phyloP scores from a whole-genome alignment of 306 rosid genomes.

The Hippophae tibetana region DNA sequence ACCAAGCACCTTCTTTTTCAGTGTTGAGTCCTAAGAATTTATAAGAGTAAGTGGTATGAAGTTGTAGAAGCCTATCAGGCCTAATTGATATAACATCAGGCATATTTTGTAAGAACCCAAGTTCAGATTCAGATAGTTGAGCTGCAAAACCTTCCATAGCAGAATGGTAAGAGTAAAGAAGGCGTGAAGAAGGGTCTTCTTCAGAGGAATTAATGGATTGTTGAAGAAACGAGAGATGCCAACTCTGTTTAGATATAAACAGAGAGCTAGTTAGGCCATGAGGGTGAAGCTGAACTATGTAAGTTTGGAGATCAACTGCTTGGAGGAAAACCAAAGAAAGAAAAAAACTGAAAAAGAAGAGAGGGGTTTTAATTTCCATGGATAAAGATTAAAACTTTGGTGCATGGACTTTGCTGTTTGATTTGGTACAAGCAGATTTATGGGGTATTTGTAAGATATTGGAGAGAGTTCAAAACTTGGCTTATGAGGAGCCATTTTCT shows the following conservation, averaged over 20 bases:
- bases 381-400: conserved; percentile 14
- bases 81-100: conserved; percentile 67
- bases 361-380: conserved; percentile 45
- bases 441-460: conserved; percentile 74
- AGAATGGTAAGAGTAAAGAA: conserved; percentile 71
- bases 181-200: conserved; percentile 52
- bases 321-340: conserved; percentile 27
- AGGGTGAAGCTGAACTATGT: conserved; percentile 81
- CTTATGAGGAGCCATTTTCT: conserved; percentile 18
- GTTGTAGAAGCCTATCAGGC: conserved; percentile 41
- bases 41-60: conserved; percentile 82
- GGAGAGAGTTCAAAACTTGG: conserved; percentile 27
- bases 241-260: conserved; percentile 48
- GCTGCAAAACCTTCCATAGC: conserved; percentile 93
- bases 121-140: conserved; percentile 57
- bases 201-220: conserved; percentile 37
- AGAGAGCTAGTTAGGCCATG: conserved; percentile 33
- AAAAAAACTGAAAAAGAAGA: conserved; percentile 31
- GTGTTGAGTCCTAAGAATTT: conserved; percentile 69
- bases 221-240: conserved; percentile 75
- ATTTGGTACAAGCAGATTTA: conserved; percentile 15
- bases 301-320: conserved; percentile 58
- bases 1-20: conserved; percentile 44
- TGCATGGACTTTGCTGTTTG: conserved; percentile 27
- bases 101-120: conserved; percentile 34